Base-by-base conservation (phyloP, 805 yeast species). In the Nakazawaea sp. region DNA sequence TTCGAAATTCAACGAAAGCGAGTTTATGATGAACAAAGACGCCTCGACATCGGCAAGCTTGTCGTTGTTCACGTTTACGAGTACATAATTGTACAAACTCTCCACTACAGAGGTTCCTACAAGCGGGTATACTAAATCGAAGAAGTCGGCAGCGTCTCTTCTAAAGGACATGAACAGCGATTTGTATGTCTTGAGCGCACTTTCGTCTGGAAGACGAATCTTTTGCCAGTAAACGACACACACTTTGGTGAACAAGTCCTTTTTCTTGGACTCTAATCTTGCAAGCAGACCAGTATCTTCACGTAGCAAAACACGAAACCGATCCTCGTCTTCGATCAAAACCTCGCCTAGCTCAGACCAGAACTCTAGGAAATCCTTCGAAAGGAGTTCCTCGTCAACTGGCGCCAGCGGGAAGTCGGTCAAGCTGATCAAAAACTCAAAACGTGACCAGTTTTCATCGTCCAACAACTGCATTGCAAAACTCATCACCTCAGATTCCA, bases 71-170 rank as follows among this genome's bases (percentile, higher is more conserved):
- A 59, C 35, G 24, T 53, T 52, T 1, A 46, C 39, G 4, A 56
- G 40, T 2, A 74, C 55, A 24, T 61, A 62, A 6, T 51, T 47
- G 1, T 62, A 46, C 20, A 84, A 53, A 16, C 57, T 63, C 4
- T 62, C 59, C 44, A 72, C 73, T 26, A 85, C 54, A 2, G 67
- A 59, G 0, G 55, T 38, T 27, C 83, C 85, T 26, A 86, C 64
- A 4, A 84, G 62, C 1, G 87, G 73, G 61, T 81, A 85, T 2
- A 81, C 57, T 0, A 75, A 64, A 38, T 87, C 92, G 45, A 85
- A 73, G 27, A 89, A 65, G 47, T 92, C 97, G 1, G 81, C 72
- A 8, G 82, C 81, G 43, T 82, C 90, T 23, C 74, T 61, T 47
- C 97, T 69, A 55, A 76, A 90, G 18, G 75, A 68, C 17, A 59